phyloP scores from a whole-genome alignment of 306 rosid genomes.

The apple (Malus domestica) region DNA sequence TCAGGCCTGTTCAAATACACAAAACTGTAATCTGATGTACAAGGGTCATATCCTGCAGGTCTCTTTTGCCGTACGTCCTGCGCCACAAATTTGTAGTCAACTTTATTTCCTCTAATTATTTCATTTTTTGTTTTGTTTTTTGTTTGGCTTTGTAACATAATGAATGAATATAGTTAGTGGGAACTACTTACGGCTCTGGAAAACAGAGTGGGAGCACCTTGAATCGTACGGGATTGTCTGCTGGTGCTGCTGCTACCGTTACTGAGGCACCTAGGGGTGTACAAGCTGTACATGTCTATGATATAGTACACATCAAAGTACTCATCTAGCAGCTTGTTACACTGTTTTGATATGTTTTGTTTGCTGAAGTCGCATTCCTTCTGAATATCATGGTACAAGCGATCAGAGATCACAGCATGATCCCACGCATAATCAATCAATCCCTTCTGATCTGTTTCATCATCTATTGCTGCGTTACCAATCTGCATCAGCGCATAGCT shows the following conservation, averaged over 20 bases:
- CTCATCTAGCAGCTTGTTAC: background rate
- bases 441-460: slow-evolving; percentile 38
- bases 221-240: background rate
- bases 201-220: slow-evolving; percentile 12
- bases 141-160: background rate
- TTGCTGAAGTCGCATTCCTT: slow-evolving; percentile 33
- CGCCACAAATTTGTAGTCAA: background rate
- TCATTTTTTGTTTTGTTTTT: background rate
- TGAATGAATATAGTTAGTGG: background rate
- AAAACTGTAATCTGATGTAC: slow-evolving; percentile 26
- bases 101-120: background rate
- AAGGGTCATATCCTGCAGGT: slow-evolving; percentile 45
- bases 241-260: background rate
- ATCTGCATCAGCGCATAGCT: slow-evolving; percentile 15
- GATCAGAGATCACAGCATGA: slow-evolving; percentile 44
- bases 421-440: slow-evolving; percentile 48
- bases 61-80: slow-evolving; percentile 28
- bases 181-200: slow-evolving; percentile 30
- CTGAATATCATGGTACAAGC: slow-evolving; percentile 21
- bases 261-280: slow-evolving; percentile 20
- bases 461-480: slow-evolving; percentile 40
- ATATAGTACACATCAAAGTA: slow-evolving; percentile 22
- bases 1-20: slow-evolving; percentile 33
- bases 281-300: slow-evolving; percentile 44
- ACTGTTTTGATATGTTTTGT: background rate